Percentiles rank a stretch among this genome's conserved stretches.
Evolutionary conservation across 106 monocot species (phyloP).

Genomic region (Cymbidium sinense): DNA sequence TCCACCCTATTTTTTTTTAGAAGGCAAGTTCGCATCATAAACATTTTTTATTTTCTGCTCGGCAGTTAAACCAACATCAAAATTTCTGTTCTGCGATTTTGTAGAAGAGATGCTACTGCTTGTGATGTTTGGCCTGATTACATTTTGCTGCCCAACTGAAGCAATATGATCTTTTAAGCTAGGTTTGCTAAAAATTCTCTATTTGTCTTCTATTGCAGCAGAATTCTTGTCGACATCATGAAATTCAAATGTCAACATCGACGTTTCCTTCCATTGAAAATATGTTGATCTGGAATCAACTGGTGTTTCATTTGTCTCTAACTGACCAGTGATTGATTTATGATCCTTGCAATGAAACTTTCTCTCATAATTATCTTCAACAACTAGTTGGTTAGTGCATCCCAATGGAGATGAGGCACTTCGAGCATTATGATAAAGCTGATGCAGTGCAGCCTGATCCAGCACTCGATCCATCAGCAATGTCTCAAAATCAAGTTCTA

Average conservation of each 20-base stretch:
- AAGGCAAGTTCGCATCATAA: slow-evolving; percentile 9
- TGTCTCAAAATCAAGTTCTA: neutral
- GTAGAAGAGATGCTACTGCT: slow-evolving; percentile 4
- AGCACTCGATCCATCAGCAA: neutral
- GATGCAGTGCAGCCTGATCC: too few relatives aligned
- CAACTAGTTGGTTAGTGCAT: neutral
- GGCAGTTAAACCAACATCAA: slow-evolving; percentile 6
- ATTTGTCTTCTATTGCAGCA: slow-evolving; percentile 9
- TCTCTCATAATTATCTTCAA: neutral
- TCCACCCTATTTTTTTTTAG: slow-evolving; percentile 32
- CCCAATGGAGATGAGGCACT: neutral
- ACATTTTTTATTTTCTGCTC: slow-evolving; percentile 33
- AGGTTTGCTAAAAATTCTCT: slow-evolving; percentile 9
- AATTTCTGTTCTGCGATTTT: slow-evolving; percentile 9
- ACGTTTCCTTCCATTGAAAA: neutral
- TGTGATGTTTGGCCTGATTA: neutral
- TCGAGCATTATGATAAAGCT: neutral
- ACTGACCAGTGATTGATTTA: neutral
- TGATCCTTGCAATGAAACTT: neutral
- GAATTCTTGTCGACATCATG: neutral
- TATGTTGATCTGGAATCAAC: neutral
- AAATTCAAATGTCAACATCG: neutral
- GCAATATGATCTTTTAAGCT: slow-evolving; percentile 6
- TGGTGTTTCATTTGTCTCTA: neutral
- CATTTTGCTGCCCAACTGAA: slow-evolving; percentile 8